A percentile compares a stretch with the other conserved stretches of the same genome.
Evolutionary conservation across 1,284 basidiomycete species (phyloP).

Genomic region (Cryptococcus deneoformans): DNA sequence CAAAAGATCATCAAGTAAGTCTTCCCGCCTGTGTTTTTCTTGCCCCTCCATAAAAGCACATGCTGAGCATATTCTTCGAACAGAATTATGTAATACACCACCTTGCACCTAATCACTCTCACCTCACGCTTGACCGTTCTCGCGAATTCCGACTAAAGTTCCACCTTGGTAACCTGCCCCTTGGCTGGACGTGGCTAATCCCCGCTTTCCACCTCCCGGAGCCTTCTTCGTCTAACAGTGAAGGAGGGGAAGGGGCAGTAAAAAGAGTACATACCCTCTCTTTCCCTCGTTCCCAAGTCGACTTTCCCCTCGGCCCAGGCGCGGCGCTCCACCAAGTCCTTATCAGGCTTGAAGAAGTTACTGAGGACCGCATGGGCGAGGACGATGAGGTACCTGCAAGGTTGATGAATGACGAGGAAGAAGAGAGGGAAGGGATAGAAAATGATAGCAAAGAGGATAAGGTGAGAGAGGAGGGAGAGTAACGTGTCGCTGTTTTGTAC

Average conservation of each 20-base stretch:
- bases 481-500: background rate
- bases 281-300: constrained; percentile 56
- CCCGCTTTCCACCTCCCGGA: constrained; percentile 72
- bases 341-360: constrained; percentile 27
- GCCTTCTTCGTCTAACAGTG: constrained; percentile 26
- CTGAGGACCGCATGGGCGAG: background rate
- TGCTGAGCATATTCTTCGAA: constrained; percentile 14
- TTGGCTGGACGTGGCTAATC: constrained; percentile 81
- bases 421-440: constrained; percentile 16
- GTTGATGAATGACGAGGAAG: constrained; percentile 28
- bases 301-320: constrained; percentile 72
- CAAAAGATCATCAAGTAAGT: constrained; percentile 10
- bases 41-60: constrained; percentile 32
- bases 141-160: constrained; percentile 75
- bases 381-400: constrained; percentile 16
- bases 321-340: constrained; percentile 61
- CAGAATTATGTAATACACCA: constrained; percentile 29
- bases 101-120: constrained; percentile 15
- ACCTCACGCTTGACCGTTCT: constrained; percentile 61
- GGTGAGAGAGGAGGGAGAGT: constrained; percentile 22
- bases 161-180: constrained; percentile 69
- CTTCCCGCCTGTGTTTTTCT: constrained; percentile 1
- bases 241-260: background rate
- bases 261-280: constrained; percentile 54
- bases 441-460: constrained; percentile 19